Conservation (phyloP, 2,329 filamentous ascomycete species). For the Endothia cerciana region DNA sequence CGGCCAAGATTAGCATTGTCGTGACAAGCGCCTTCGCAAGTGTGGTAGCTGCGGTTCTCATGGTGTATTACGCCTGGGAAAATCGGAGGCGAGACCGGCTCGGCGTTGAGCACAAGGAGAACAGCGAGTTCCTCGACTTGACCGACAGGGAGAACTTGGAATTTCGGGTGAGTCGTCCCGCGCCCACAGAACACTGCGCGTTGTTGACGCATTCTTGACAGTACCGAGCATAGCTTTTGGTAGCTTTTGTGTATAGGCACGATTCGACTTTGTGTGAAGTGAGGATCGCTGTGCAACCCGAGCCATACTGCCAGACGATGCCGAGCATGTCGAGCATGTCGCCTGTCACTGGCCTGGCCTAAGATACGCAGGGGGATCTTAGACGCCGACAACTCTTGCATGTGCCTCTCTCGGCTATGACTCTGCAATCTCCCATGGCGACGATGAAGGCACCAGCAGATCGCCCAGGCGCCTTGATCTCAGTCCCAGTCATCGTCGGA, state of each 20-base stretch:
- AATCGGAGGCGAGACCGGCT: constrained; percentile 27
- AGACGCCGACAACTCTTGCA: neutral
- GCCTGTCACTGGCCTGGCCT: no score
- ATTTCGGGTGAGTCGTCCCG: constrained; percentile 30
- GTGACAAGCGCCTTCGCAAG: constrained; percentile 34
- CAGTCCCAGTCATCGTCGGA: constrained; percentile 68
- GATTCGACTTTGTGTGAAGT: neutral
- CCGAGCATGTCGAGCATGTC: neutral
- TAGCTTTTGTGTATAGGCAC: neutral
- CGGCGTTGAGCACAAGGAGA: constrained; percentile 31
- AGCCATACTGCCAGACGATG: neutral
- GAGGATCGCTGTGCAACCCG: neutral
- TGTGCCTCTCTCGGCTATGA: neutral
- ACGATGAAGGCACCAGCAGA: no score
- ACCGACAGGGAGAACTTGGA: constrained; percentile 39
- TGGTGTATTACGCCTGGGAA: constrained; percentile 29
- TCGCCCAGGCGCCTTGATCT: constrained; percentile 28
- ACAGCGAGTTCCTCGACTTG: constrained; percentile 38
- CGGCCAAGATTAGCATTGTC: constrained; percentile 47
- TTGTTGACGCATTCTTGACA: constrained; percentile 19
- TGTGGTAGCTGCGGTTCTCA: constrained; percentile 21
- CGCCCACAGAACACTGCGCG: neutral
- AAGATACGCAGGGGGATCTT: no score
- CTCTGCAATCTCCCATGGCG: neutral
- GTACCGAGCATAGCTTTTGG: constrained; percentile 22